A percentile compares a stretch with the other conserved stretches of the same genome.
Evolutionary conservation across 495 filamentous ascomycete genomes (phyloP).

Genomic region (Aspergillus campestris): DNA sequence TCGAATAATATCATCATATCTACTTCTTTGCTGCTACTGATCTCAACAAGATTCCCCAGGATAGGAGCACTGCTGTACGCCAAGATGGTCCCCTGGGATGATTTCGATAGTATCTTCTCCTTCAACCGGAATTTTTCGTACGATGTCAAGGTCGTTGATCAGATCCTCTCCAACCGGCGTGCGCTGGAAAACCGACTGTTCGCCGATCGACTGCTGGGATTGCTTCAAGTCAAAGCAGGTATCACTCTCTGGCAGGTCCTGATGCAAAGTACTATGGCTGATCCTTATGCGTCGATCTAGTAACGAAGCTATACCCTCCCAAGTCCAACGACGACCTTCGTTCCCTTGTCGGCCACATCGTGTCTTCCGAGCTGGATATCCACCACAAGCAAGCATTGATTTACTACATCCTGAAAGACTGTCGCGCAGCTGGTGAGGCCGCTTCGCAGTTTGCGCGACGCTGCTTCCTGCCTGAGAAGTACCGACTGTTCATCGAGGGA

Average conservation of each 20-base stretch:
- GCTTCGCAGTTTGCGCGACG: conserved; percentile 43
- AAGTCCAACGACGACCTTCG: conserved; percentile 54
- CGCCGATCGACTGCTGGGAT: conserved; percentile 61
- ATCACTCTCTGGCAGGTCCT: conserved; percentile 2
- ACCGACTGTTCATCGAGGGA: conserved; percentile 67
- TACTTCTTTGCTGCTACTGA: not conserved
- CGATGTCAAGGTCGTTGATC: conserved; percentile 45
- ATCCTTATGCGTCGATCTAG: conserved; percentile 17
- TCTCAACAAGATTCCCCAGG: no score
- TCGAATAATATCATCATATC: no score
- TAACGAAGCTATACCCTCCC: conserved; percentile 59
- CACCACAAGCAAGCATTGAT: conserved; percentile 71
- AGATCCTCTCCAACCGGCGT: conserved; percentile 54
- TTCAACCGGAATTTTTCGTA: conserved; percentile 55
- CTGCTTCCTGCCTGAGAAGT: conserved; percentile 56
- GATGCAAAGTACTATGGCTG: no score
- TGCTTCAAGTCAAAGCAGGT: conserved; percentile 65
- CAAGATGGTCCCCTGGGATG: conserved; percentile 38
- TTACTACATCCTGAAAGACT: conserved; percentile 73
- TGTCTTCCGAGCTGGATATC: conserved; percentile 47
- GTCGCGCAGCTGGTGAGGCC: conserved; percentile 45
- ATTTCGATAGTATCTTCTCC: conserved; percentile 57
- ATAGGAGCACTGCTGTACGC: not conserved
- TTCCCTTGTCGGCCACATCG: conserved; percentile 56
- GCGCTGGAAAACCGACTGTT: conserved; percentile 59